Evolutionary conservation across 192 early-diverging fungal genomes (phyloP).

Genomic region (Anaeromyces robustus): DNA sequence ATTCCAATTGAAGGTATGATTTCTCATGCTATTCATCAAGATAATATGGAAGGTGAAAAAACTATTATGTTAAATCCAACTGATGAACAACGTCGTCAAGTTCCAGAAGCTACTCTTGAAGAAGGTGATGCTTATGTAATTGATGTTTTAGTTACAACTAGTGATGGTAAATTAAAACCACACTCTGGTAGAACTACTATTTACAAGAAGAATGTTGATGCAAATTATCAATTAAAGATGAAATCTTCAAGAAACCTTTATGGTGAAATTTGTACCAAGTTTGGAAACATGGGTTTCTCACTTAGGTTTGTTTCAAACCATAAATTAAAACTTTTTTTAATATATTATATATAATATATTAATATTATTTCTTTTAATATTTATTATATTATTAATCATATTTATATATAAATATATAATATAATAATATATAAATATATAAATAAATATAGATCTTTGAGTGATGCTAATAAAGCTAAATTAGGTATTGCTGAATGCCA

Average conservation of each 20-base stretch:
- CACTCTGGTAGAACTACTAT: constrained; percentile 68
- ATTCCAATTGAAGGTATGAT: constrained; percentile 85
- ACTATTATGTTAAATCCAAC: constrained; percentile 83
- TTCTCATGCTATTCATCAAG: constrained; percentile 69
- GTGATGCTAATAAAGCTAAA: constrained; percentile 81
- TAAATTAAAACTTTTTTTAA: neutral
- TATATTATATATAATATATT: too few relatives aligned
- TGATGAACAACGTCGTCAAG: constrained; percentile 54
- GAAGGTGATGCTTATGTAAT: constrained; percentile 88
- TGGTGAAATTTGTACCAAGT: constrained; percentile 57
- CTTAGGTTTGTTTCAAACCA: constrained; percentile 21
- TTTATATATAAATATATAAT: too few relatives aligned
- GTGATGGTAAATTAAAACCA: constrained; percentile 62
- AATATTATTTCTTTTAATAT: too few relatives aligned
- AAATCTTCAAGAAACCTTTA: constrained; percentile 59
- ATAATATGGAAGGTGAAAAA: constrained; percentile 82
- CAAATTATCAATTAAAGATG: constrained; percentile 74
- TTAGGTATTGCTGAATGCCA: constrained; percentile 83
- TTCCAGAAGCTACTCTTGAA: constrained; percentile 31
- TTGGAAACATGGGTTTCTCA: constrained; percentile 78
- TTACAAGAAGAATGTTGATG: constrained; percentile 68
- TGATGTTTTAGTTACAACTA: constrained; percentile 75
- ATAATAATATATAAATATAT: too few relatives aligned
- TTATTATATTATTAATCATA: too few relatives aligned
- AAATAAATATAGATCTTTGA: constrained; percentile 2